Conservation (phyloP, 305 asterid genomes). For the Plantago rigida region DNA sequence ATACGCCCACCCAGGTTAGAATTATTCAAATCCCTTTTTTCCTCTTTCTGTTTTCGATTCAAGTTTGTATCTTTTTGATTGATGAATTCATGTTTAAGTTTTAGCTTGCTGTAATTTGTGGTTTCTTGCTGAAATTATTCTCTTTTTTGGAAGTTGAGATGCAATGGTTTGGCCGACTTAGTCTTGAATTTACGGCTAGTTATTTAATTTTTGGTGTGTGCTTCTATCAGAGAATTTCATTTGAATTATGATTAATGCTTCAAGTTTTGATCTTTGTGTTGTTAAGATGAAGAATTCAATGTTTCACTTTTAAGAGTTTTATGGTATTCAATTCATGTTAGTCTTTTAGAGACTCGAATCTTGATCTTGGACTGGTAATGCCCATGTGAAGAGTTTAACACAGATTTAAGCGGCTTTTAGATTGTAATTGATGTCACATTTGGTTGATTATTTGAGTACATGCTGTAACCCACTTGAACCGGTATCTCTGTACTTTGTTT, state of each 20-base stretch:
- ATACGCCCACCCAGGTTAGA: constrained; percentile 92
- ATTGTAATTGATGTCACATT: neutral
- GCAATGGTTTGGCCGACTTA: too few relatives aligned
- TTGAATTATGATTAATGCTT: constrained; percentile 1
- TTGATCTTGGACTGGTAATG: neutral
- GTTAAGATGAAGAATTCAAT: constrained; percentile 12
- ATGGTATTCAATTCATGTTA: neutral
- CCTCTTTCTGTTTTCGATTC: neutral
- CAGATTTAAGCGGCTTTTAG: constrained; percentile 1
- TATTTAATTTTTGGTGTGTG: neutral
- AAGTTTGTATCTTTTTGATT: constrained; percentile 1
- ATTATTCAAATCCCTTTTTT: constrained; percentile 8
- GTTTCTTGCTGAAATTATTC: too few relatives aligned
- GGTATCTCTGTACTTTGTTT: too few relatives aligned
- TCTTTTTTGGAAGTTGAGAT: too few relatives aligned
- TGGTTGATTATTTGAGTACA: too few relatives aligned
- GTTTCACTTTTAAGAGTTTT: constrained; percentile 3
- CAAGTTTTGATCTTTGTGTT: constrained; percentile 9
- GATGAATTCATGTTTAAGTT: constrained; percentile 13
- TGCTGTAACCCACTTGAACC: too few relatives aligned
- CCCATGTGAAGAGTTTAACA: neutral
- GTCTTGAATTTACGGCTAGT: too few relatives aligned
- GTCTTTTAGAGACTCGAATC: constrained; percentile 3
- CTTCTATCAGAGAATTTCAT: constrained; percentile 1
- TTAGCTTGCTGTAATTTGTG: constrained; percentile 20